These are phyloP conservation scores for Populus hybrid DNA, from an alignment of 441 rosid genomes.

Conservation along the genomic window DNA sequence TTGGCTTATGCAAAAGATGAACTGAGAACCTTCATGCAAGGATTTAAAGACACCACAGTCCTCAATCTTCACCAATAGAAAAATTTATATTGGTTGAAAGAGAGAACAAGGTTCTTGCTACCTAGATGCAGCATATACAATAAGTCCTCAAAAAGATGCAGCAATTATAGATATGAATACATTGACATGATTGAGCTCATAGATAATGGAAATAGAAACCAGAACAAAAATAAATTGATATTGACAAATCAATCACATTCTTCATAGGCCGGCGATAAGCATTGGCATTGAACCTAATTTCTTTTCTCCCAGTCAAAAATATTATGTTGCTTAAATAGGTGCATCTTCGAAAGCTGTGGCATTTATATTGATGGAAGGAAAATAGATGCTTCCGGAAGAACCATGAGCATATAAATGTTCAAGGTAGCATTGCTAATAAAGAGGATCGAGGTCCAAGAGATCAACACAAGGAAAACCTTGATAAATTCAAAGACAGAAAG, in stretches of 20 bases:
- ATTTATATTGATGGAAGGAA: not conserved
- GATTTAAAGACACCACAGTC: not conserved
- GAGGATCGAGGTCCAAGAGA: slow-evolving; percentile 6
- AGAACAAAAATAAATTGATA: not conserved
- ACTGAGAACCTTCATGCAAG: not conserved
- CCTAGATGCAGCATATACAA: not conserved
- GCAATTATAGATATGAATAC: not conserved
- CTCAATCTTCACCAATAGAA: not conserved
- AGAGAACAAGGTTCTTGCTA: not conserved
- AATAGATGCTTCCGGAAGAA: not conserved
- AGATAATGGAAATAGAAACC: not conserved
- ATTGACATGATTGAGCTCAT: not conserved
- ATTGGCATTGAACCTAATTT: not conserved
- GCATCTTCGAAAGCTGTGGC: not conserved
- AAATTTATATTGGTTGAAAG: not conserved
- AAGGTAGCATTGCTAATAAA: slow-evolving; percentile 4
- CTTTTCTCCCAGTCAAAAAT: not conserved
- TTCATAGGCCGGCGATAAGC: not conserved
- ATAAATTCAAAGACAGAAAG: slow-evolving; percentile 12
- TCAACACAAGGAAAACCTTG: not conserved
- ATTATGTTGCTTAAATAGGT: not conserved
- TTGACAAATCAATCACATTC: not conserved
- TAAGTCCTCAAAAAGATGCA: not conserved
- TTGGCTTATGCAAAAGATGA: not conserved
- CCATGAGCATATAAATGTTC: not conserved